phyloP scores from a whole-genome alignment of 1,139 yeast species.

The Suhomyces maxii region DNA sequence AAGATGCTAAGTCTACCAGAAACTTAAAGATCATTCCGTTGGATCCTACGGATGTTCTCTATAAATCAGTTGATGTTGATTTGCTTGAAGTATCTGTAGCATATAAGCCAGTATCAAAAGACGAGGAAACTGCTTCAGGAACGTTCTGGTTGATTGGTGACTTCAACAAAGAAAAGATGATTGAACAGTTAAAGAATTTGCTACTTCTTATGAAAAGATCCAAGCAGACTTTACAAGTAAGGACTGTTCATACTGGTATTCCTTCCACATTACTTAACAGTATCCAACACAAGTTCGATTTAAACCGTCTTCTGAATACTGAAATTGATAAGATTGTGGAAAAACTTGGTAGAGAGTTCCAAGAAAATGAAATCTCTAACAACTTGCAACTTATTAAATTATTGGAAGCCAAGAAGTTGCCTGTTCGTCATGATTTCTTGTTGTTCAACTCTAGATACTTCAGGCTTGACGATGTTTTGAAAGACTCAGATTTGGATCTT shows the following conservation, averaged over 20 bases:
- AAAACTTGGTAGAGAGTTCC: constrained; percentile 8
- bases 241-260: constrained; percentile 32
- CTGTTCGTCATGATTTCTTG: constrained; percentile 36
- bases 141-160: constrained; percentile 63
- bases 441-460: constrained; percentile 47
- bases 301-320: constrained; percentile 1
- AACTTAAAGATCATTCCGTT: constrained; percentile 37
- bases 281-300: constrained; percentile 5
- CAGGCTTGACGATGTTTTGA: constrained; percentile 26
- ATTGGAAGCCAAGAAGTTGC: constrained; percentile 29
- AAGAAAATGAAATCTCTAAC: constrained; percentile 3
- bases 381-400: constrained; percentile 12
- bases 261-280: constrained; percentile 8
- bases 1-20: constrained; percentile 33
- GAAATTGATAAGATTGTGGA: constrained; percentile 19
- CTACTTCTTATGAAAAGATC: constrained; percentile 28
- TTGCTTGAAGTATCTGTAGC: constrained; percentile 24
- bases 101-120: constrained; percentile 15
- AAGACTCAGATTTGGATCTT: constrained; percentile 24
- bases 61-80: constrained; percentile 32
- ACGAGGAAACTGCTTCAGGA: constrained; percentile 16
- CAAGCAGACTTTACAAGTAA: constrained; percentile 33
- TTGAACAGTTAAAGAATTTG: constrained; percentile 43
- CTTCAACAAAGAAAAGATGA: constrained; percentile 33
- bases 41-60: constrained; percentile 34